Evolutionary conservation across 768 basidiomycete genomes (phyloP).

Genomic region (Lactarius hengduanensis): DNA sequence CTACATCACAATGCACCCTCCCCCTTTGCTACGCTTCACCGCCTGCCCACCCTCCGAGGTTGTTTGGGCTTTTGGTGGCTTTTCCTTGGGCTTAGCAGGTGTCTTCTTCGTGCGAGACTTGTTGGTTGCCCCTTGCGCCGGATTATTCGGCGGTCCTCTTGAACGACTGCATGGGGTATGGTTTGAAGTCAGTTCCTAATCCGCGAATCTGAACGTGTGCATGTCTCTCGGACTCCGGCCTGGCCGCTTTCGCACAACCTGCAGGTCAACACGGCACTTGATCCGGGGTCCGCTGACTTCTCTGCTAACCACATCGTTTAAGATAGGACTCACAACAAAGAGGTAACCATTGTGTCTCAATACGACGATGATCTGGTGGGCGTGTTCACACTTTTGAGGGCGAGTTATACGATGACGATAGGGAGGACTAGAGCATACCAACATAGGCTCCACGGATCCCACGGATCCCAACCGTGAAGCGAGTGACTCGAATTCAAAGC

Average conservation of each 20-base stretch:
- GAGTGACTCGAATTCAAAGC: neutral
- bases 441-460: neutral
- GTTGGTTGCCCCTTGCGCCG: too few species aligned
- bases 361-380: neutral
- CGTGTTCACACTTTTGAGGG: neutral
- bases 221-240: neutral
- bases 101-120: too few species aligned
- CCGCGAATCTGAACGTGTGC: neutral
- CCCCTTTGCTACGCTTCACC: too few species aligned
- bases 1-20: slow-evolving; percentile 3
- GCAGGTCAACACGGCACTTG: neutral
- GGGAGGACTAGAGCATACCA: neutral
- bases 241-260: neutral
- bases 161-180: neutral
- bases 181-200: neutral
- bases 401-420: neutral
- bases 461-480: neutral
- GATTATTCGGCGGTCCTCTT: too few species aligned
- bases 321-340: neutral
- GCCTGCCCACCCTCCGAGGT: neutral
- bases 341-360: neutral
- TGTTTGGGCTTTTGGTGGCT: too few species aligned
- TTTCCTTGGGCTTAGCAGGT: neutral
- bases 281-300: neutral
- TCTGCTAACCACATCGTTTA: neutral